phyloP scores from a whole-genome alignment of 2,329 filamentous ascomycete genomes.

The Fusarium kyushuense region DNA sequence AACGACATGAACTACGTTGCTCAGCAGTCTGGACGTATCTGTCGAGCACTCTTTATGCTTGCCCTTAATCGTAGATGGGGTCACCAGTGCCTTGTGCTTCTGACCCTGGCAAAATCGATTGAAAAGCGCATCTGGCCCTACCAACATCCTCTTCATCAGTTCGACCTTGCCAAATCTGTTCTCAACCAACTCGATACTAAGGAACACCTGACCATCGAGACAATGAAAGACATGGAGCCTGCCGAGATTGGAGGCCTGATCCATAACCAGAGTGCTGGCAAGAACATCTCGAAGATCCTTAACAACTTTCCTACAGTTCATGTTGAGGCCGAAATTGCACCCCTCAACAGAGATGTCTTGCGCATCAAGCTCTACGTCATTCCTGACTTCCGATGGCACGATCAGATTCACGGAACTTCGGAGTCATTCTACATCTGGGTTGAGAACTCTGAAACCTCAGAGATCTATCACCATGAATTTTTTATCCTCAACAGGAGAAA shows the following conservation, averaged over 20 bases:
- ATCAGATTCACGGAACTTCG: constrained; percentile 90
- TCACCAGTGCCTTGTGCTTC: constrained; percentile 89
- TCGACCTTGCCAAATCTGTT: constrained; percentile 87
- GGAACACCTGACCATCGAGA: constrained; percentile 79
- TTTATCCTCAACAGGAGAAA: constrained; percentile 93
- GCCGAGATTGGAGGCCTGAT: constrained; percentile 91
- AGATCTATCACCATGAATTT: constrained; percentile 98
- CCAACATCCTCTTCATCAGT: constrained; percentile 94
- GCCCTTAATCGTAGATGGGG: constrained; percentile 96
- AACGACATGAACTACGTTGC: constrained; percentile 96
- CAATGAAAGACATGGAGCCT: constrained; percentile 90
- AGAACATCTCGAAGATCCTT: constrained; percentile 81
- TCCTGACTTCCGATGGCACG: constrained; percentile 95
- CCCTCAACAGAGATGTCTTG: constrained; percentile 92
- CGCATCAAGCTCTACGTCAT: constrained; percentile 88
- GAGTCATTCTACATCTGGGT: constrained; percentile 99
- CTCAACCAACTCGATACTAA: constrained; percentile 88
- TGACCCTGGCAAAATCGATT: constrained; percentile 95
- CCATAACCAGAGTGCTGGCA: constrained; percentile 89
- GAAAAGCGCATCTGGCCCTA: constrained; percentile 97
- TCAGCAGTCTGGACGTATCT: constrained; percentile 95
- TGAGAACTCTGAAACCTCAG: constrained; percentile 95
- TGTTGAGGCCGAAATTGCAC: constrained; percentile 94
- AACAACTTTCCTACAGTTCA: constrained; percentile 93
- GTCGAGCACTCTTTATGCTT: constrained; percentile 95